Evolutionary conservation across 2,329 filamentous ascomycete species (phyloP).

Genomic region (Ciborinia camelliae): DNA sequence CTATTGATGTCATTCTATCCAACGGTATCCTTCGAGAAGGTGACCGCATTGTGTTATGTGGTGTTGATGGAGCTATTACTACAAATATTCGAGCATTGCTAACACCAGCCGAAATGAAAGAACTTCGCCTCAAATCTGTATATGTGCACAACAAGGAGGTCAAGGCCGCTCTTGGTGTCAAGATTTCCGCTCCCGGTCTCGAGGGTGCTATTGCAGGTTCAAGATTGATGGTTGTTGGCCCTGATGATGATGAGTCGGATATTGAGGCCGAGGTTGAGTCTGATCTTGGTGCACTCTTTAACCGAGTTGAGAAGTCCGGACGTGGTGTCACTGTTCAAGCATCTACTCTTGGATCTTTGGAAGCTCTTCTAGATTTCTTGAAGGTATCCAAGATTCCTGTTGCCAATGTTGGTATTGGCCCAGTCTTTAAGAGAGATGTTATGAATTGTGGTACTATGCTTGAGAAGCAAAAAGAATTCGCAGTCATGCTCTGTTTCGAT

Average conservation of each 20-base stretch:
- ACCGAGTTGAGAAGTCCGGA: constrained; percentile 85
- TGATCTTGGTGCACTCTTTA: constrained; percentile 87
- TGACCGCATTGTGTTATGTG: constrained; percentile 90
- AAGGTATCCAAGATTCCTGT: constrained; percentile 96
- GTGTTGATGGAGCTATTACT: constrained; percentile 91
- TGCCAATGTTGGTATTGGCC: constrained; percentile 93
- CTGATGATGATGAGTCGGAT: constrained; percentile 94
- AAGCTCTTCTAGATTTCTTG: constrained; percentile 94
- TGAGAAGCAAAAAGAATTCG: constrained; percentile 90
- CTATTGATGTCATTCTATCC: constrained; percentile 93
- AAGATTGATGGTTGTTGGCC: constrained; percentile 86
- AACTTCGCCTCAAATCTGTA: constrained; percentile 88
- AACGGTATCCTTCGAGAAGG: constrained; percentile 95
- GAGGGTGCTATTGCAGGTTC: constrained; percentile 97
- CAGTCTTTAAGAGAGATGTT: constrained; percentile 96
- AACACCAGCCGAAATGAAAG: constrained; percentile 88
- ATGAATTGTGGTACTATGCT: constrained; percentile 95
- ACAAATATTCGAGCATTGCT: constrained; percentile 94
- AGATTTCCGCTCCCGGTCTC: constrained; percentile 94
- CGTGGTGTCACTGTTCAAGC: constrained; percentile 96
- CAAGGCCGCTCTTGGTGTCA: constrained; percentile 96
- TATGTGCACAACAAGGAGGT: constrained; percentile 99
- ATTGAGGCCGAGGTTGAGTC: constrained; percentile 95
- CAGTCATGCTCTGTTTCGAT: constrained; percentile 99
- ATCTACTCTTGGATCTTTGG: constrained; percentile 92